A percentile compares a stretch with the other conserved stretches of the same genome.
These are phyloP conservation scores for Ophiostoma triangulosporum DNA, from an alignment of 2,329 filamentous ascomycete genomes.

Conservation along the genomic window DNA sequence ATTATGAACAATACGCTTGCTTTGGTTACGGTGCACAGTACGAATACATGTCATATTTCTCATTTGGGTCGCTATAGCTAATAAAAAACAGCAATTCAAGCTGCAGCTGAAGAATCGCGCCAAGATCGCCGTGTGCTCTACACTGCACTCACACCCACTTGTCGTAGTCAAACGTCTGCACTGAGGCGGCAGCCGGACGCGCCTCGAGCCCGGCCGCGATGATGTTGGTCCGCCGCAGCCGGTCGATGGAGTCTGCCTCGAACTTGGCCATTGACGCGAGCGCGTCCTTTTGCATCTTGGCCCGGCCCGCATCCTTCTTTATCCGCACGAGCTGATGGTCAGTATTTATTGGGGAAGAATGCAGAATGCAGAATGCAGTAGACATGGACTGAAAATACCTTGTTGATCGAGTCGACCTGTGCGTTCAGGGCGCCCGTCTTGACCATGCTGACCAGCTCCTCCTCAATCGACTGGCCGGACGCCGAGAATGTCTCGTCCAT, in stretches of 20 bases:
- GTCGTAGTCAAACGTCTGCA: background rate
- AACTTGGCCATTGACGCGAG: slow-evolving; percentile 57
- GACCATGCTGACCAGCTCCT: slow-evolving; percentile 71
- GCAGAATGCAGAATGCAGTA: background rate
- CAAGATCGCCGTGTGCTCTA: too few relatives aligned
- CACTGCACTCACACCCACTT: too few relatives aligned
- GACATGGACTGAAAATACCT: slow-evolving; percentile 28
- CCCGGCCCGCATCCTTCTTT: slow-evolving; percentile 51
- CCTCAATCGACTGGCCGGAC: slow-evolving; percentile 46
- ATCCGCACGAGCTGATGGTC: slow-evolving; percentile 52
- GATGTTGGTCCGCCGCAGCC: slow-evolving; percentile 66
- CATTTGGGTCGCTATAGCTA: background rate
- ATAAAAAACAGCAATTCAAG: too few relatives aligned
- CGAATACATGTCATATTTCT: too few relatives aligned
- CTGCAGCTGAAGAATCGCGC: too few relatives aligned
- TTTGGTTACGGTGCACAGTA: too few relatives aligned
- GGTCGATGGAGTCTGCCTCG: slow-evolving; percentile 60
- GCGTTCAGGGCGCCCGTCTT: slow-evolving; percentile 56
- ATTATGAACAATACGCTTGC: too few relatives aligned
- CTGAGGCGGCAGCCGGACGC: background rate
- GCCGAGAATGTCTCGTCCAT: slow-evolving; percentile 65
- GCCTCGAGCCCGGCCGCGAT: slow-evolving; percentile 58
- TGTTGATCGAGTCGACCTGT: slow-evolving; percentile 72
- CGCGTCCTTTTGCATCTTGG: slow-evolving; percentile 55
- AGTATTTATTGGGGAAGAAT: background rate